Conservation (phyloP, 2,329 filamentous ascomycete genomes). For the Blastomyces gilchristii region DNA sequence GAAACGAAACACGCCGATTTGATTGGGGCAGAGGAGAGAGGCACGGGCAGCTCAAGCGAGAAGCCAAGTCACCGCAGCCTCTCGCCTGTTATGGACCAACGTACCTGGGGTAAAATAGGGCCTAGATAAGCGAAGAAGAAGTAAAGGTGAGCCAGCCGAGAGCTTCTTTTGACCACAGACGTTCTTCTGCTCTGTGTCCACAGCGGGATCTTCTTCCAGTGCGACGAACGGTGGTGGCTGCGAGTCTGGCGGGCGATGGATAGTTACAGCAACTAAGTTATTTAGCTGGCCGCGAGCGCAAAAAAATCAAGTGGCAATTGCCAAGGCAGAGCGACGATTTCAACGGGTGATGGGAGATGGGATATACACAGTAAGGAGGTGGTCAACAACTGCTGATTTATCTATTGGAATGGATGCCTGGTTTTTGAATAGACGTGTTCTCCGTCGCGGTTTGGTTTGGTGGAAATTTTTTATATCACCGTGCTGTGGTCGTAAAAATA, state of each 20-base stretch:
- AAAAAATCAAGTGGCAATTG: background rate
- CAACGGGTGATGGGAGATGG: background rate
- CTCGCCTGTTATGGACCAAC: slow-evolving; percentile 6
- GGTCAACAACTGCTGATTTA: background rate
- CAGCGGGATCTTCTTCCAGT: background rate
- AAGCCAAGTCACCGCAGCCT: background rate
- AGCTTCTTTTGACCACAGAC: background rate
- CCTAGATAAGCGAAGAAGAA: slow-evolving; percentile 5
- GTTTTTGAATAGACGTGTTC: background rate
- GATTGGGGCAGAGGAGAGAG: background rate
- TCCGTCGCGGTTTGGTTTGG: background rate
- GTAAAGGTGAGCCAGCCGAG: background rate
- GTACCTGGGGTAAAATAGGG: slow-evolving; percentile 7
- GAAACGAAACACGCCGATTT: background rate
- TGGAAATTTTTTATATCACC: background rate
- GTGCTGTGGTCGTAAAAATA: no score
- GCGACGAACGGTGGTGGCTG: slow-evolving; percentile 2
- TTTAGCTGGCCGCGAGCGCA: background rate
- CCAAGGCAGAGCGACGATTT: background rate
- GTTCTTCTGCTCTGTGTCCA: background rate
- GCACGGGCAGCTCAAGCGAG: background rate
- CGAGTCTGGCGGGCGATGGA: background rate
- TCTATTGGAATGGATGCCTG: background rate
- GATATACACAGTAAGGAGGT: background rate
- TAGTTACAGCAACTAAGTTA: background rate